phyloP scores from a whole-genome alignment of 2,329 filamentous ascomycete species.

The Metarhizium robertsii region DNA sequence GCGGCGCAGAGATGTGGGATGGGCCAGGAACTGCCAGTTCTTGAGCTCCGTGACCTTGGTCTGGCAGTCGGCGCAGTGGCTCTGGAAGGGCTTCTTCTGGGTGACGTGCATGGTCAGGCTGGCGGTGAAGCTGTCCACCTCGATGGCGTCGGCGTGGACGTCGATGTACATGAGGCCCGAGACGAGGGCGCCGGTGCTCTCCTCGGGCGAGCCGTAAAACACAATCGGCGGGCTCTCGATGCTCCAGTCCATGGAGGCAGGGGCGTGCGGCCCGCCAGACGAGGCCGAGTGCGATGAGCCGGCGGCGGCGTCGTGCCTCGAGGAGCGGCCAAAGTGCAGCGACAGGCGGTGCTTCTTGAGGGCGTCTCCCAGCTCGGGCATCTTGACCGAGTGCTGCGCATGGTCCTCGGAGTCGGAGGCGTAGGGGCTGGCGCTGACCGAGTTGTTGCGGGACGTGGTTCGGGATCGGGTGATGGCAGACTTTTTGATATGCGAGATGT shows the following conservation, averaged over 20 bases:
- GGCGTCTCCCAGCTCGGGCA: constrained; percentile 28
- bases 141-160: constrained; percentile 55
- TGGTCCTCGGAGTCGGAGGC: constrained; percentile 27
- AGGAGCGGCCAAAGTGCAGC: constrained; percentile 25
- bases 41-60: constrained; percentile 64
- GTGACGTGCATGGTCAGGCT: constrained; percentile 59
- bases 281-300: neutral
- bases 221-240: constrained; percentile 85
- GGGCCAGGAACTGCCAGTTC: constrained; percentile 67
- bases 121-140: constrained; percentile 66
- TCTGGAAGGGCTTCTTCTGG: constrained; percentile 73
- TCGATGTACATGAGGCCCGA: constrained; percentile 73
- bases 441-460: constrained; percentile 6
- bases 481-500: constrained; percentile 41
- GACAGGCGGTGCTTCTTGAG: constrained; percentile 33
- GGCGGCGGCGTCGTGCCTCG: neutral
- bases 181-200: constrained; percentile 75
- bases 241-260: constrained; percentile 40
- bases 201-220: constrained; percentile 65
- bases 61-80: constrained; percentile 70
- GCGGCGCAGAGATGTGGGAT: constrained; percentile 39
- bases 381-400: constrained; percentile 19
- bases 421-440: constrained; percentile 23
- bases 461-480: constrained; percentile 20
- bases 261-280: constrained; percentile 26